These are phyloP conservation scores for Dysphania ambrosioides DNA, from an alignment of 148 eudicot species.

Conservation along the genomic window DNA sequence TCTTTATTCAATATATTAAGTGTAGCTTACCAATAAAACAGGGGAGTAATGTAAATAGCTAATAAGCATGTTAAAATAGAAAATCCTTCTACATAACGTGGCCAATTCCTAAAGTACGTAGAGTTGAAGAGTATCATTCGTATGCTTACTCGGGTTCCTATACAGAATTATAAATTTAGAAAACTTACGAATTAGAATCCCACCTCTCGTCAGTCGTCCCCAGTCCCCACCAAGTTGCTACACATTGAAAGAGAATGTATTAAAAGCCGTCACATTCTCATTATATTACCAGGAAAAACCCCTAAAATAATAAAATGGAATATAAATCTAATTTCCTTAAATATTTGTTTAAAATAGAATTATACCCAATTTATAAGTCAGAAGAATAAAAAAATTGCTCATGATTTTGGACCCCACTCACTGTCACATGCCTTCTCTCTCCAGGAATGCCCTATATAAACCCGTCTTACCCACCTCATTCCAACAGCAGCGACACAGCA, in stretches of 20 bases:
- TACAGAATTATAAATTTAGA: not conserved
- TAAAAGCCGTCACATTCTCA: constrained; percentile 15
- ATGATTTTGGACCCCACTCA: constrained; percentile 18
- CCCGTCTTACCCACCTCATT: constrained; percentile 12
- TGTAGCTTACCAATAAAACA: not conserved
- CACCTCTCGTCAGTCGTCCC: not conserved
- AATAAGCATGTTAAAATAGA: not conserved
- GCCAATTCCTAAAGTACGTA: constrained; percentile 4
- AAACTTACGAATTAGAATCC: not conserved
- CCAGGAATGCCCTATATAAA: constrained; percentile 28
- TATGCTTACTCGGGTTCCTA: not conserved
- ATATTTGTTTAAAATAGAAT: not conserved
- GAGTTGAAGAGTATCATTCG: not conserved
- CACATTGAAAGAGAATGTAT: constrained; percentile 7
- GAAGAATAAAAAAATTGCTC: constrained; percentile 13
- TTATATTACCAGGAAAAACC: constrained; percentile 15
- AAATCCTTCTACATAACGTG: not conserved
- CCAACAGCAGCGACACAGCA: constrained; percentile 17
- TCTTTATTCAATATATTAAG: too few relatives aligned
- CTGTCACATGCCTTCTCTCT: constrained; percentile 29
- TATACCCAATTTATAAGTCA: constrained; percentile 6
- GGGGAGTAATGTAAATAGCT: too few relatives aligned
- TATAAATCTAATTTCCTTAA: not conserved
- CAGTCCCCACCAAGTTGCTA: not conserved
- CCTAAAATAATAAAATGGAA: not conserved